Conservation (phyloP, 768 basidiomycete genomes). For the Rossbeevera mucosa region DNA sequence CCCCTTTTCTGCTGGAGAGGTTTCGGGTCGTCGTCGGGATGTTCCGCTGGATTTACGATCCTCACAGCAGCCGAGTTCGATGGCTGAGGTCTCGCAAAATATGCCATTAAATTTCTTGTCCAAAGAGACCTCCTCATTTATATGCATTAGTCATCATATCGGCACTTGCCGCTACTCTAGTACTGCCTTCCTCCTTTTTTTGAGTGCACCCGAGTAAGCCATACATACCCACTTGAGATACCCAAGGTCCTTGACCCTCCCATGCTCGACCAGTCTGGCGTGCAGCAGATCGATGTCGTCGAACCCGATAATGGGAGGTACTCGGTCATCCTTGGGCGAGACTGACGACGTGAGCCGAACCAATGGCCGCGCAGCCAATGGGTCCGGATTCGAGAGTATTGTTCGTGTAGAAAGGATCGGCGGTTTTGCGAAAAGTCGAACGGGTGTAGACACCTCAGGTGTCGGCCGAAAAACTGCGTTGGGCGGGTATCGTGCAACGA, state of each 20-base stretch:
- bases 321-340: constrained; percentile 66
- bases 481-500: constrained; percentile 65
- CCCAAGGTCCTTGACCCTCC: constrained; percentile 44
- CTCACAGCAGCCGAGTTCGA: constrained; percentile 61
- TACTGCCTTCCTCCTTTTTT: constrained; percentile 49
- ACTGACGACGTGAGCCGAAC: constrained; percentile 61
- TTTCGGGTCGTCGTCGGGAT: constrained; percentile 40
- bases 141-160: no score
- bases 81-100: constrained; percentile 60
- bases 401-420: constrained; percentile 57
- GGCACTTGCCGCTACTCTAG: not conserved
- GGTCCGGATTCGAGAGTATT: constrained; percentile 33
- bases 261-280: constrained; percentile 55
- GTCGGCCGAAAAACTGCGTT: constrained; percentile 39
- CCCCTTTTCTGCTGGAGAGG: constrained; percentile 49
- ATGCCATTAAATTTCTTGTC: no score
- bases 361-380: constrained; percentile 45
- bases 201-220: constrained; percentile 67
- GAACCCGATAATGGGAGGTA: constrained; percentile 79
- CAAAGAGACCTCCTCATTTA: no score
- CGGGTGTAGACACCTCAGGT: constrained; percentile 4
- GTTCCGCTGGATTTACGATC: constrained; percentile 60
- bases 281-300: constrained; percentile 76
- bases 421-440: constrained; percentile 36
- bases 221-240: constrained; percentile 72